Conservation (phyloP, 305 asterid species). For the Coffea humblotiana region DNA sequence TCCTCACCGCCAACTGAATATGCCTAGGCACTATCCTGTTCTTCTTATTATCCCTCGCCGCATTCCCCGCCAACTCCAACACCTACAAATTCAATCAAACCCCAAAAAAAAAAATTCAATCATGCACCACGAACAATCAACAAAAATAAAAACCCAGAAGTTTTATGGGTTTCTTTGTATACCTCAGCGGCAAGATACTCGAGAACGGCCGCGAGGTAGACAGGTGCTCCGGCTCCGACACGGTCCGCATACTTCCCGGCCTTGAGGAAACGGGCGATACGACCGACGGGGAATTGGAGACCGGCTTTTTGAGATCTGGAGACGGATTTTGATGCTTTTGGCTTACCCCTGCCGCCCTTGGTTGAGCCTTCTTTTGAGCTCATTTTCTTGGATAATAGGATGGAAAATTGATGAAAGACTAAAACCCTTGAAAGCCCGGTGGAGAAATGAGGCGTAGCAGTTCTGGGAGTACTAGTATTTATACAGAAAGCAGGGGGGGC, state of each 20-base stretch:
- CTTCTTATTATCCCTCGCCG: constrained; percentile 76
- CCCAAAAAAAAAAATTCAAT: neutral
- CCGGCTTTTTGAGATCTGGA: constrained; percentile 33
- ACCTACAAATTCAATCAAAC: constrained; percentile 28
- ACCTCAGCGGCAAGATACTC: constrained; percentile 38
- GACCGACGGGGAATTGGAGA: constrained; percentile 35
- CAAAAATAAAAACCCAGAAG: neutral
- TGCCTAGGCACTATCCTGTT: constrained; percentile 59
- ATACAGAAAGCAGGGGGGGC: neutral
- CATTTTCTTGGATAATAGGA: constrained; percentile 1
- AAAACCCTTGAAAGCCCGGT: neutral
- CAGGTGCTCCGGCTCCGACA: constrained; percentile 35
- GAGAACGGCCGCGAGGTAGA: constrained; percentile 35
- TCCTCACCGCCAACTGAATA: constrained; percentile 62
- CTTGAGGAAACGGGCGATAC: constrained; percentile 35
- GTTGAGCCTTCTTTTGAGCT: constrained; percentile 22
- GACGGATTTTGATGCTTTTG: constrained; percentile 26
- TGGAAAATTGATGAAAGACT: too few species aligned
- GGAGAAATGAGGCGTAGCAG: too few species aligned
- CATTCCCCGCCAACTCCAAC: constrained; percentile 72
- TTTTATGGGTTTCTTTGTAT: neutral
- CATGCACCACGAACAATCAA: neutral
- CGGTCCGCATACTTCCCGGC: constrained; percentile 35
- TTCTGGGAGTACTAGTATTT: neutral
- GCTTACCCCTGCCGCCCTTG: constrained; percentile 29